Conservation (phyloP, 306 rosid species). For the Cucurbita argyrosperma region DNA sequence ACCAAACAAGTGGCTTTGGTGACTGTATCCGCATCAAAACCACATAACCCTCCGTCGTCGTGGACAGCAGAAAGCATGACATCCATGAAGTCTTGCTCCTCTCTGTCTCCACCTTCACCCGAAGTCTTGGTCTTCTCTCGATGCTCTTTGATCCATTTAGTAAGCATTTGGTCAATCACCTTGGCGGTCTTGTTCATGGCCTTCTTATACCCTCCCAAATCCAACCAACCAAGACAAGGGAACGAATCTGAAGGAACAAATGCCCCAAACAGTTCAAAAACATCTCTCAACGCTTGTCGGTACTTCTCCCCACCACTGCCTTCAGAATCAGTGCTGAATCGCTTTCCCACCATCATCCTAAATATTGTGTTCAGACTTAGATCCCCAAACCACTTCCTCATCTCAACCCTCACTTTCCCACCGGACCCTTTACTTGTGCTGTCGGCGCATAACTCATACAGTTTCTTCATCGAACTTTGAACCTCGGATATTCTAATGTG, state of each 20-base stretch:
- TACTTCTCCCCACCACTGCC: constrained; percentile 10
- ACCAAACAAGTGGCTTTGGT: neutral
- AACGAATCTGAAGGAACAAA: constrained; percentile 44
- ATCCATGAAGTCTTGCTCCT: neutral
- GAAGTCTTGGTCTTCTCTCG: no score
- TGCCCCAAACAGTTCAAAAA: constrained; percentile 33
- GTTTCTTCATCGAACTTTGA: no score
- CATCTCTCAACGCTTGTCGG: constrained; percentile 26
- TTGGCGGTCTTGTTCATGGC: constrained; percentile 9
- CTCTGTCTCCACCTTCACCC: neutral
- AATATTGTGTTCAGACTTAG: constrained; percentile 34
- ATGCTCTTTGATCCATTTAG: neutral
- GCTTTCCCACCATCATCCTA: constrained; percentile 1
- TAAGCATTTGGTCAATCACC: neutral
- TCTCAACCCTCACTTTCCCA: constrained; percentile 17
- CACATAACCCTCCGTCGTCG: neutral
- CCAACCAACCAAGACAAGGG: constrained; percentile 40
- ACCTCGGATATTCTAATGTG: neutral
- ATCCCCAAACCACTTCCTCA: constrained; percentile 11
- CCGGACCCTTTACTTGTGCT: neutral
- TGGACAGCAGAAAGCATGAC: neutral
- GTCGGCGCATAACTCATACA: neutral
- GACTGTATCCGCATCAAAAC: neutral
- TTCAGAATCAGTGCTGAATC: neutral
- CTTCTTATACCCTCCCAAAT: constrained; percentile 37